phyloP scores from a whole-genome alignment of 371 early-diverging fungal genomes.

The Rhizopus sp. region DNA sequence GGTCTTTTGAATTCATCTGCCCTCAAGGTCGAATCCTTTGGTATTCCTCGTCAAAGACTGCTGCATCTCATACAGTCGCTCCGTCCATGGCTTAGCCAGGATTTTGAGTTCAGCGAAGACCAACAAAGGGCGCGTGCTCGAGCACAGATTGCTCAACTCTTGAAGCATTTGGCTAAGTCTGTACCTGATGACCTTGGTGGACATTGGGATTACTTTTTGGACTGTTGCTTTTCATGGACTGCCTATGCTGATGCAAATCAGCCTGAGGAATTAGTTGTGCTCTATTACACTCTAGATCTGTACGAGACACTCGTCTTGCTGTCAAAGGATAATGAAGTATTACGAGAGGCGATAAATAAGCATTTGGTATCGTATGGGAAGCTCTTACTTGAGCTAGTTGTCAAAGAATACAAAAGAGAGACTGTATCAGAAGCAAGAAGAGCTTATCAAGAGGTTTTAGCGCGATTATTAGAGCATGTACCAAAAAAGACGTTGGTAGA shows the following conservation, averaged over 20 bases:
- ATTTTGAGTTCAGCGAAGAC: conserved; percentile 11
- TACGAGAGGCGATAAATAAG: conserved; percentile 11
- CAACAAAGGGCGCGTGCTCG: conserved; percentile 29
- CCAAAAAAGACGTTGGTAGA: conserved; percentile 34
- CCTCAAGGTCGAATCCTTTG: conserved; percentile 28
- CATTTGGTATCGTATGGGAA: conserved; percentile 14
- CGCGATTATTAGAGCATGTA: conserved; percentile 33
- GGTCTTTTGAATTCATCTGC: conserved; percentile 42
- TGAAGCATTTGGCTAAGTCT: conserved; percentile 43
- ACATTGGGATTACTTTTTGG: conserved; percentile 62
- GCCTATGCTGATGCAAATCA: conserved; percentile 29
- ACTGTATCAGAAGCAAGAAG: conserved; percentile 13
- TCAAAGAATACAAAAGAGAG: conserved; percentile 17
- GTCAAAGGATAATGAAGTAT: conserved; percentile 14
- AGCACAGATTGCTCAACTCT: conserved; percentile 41
- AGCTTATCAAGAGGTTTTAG: conserved; percentile 33
- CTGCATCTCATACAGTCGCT: conserved; percentile 50
- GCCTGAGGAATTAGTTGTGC: conserved; percentile 22
- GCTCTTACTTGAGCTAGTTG: conserved; percentile 19
- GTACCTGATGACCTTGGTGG: conserved; percentile 54
- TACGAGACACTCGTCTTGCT: conserved; percentile 9
- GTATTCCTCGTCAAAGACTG: conserved; percentile 52
- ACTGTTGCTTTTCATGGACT: conserved; percentile 41
- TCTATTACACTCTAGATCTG: conserved; percentile 22
- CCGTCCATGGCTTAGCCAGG: conserved; percentile 40